These are phyloP conservation scores for Bjerkandera adusta DNA, from an alignment of 1,284 basidiomycete genomes.

Conservation along the genomic window DNA sequence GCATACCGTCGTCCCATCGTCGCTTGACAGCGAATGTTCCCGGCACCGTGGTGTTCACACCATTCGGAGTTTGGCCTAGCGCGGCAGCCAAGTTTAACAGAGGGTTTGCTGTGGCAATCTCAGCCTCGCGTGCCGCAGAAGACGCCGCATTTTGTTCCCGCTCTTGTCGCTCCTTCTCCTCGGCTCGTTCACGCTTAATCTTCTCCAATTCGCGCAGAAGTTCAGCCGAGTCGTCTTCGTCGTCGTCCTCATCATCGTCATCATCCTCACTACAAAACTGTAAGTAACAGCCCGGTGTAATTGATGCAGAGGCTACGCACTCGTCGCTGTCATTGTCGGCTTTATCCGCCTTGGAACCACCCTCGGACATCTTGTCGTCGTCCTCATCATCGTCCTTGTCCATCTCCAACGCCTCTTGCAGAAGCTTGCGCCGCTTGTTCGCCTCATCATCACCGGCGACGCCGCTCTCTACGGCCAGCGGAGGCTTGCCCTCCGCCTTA, in stretches of 20 bases:
- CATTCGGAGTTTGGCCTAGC: conserved; percentile 64
- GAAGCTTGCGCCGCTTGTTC: conserved; percentile 39
- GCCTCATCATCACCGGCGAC: conserved; percentile 25
- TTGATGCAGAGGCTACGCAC: conserved; percentile 30
- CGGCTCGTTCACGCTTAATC: conserved; percentile 92
- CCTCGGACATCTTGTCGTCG: conserved; percentile 45
- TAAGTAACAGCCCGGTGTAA: neutral
- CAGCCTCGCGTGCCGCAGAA: conserved; percentile 71
- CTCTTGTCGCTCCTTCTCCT: conserved; percentile 85
- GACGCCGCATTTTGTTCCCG: conserved; percentile 67
- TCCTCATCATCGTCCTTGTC: conserved; percentile 85
- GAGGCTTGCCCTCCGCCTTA: conserved; percentile 74
- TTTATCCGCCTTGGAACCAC: conserved; percentile 35
- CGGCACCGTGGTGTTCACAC: conserved; percentile 72
- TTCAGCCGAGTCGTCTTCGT: conserved; percentile 92
- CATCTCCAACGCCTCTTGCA: conserved; percentile 81
- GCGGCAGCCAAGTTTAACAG: conserved; percentile 87
- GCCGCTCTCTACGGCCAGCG: conserved; percentile 29
- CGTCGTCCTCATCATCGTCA: conserved; percentile 54
- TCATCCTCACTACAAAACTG: conserved; percentile 3
- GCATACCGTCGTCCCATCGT: conserved; percentile 90
- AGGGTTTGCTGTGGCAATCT: conserved; percentile 85
- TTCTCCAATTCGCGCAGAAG: conserved; percentile 91
- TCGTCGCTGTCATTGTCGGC: conserved; percentile 43
- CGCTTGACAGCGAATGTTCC: conserved; percentile 89